Percentiles rank a stretch among this genome's conserved stretches.
Conservation (phyloP, 805 yeast species). For the Kazachstania kunashirensis region DNA sequence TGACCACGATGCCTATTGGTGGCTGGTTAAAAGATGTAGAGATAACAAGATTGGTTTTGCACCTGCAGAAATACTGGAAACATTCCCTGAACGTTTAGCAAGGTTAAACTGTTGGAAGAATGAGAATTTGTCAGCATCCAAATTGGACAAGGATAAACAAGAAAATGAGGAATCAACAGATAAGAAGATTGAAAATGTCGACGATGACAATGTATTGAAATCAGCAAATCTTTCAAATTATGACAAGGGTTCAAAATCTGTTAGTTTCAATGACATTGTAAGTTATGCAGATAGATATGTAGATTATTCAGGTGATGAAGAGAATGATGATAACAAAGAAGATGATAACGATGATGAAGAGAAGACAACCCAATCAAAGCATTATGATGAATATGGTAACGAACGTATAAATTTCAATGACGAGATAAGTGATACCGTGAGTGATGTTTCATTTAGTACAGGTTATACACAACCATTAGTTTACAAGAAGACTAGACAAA, state of each 20-base stretch:
- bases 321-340: conserved; percentile 15
- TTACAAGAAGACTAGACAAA: conserved; percentile 14
- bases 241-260: conserved; percentile 23
- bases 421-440: conserved; percentile 25
- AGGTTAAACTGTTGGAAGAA: conserved; percentile 87
- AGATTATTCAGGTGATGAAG: conserved; percentile 8
- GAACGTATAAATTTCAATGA: conserved; percentile 26
- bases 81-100: conserved; percentile 84
- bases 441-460: conserved; percentile 28
- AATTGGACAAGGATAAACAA: not conserved
- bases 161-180: conserved; percentile 2
- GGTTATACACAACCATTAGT: conserved; percentile 23
- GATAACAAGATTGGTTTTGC: conserved; percentile 83
- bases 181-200: conserved; percentile 1
- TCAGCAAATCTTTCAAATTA: conserved; percentile 7
- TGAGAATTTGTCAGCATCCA: conserved; percentile 41
- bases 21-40: conserved; percentile 59
- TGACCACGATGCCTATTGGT: conserved; percentile 93
- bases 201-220: conserved; percentile 6
- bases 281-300: conserved; percentile 28
- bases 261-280: conserved; percentile 27
- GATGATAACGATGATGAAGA: conserved; percentile 17
- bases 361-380: conserved; percentile 11
- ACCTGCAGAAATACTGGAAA: conserved; percentile 92
- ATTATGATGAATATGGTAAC: conserved; percentile 31